Evolutionary conservation across 805 yeast genomes (phyloP), one percentile per base, ranked within the genome.

Genomic region (Nakazawaea anatomiae): DNA sequence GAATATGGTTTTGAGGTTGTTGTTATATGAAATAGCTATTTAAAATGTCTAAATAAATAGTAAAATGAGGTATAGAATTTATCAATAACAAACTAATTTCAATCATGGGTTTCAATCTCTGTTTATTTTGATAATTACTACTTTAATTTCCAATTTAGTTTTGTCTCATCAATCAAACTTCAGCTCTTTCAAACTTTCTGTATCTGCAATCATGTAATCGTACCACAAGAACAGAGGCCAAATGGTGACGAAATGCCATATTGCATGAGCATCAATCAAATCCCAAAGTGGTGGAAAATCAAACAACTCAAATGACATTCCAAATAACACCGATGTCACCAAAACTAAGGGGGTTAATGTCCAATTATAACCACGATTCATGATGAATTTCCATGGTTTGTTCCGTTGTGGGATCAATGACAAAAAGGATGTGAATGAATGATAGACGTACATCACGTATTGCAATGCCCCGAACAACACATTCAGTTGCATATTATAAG

Each of bases 401-500:
- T n/a, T 9, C 14, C 25, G 12, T 4, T 25, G 18, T 7, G 52
- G 52, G 3, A 44, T 53, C 1, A 57, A 44, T 42, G 56, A 54
- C 3, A 54, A 50, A 48, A 68, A 71, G 2, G 70, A 55, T 47
- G 61, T 18, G 63, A 67, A 29, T 9, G 74, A 60, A 51, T 67
- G 67, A 55, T 58, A 63, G 9, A 67, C 60, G 84, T 83, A 80
- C 35, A 74, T 60, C 2, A 76, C 54, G 63, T 90, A 87, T 59
- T 92, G 97, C 5, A 84, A 54, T 3, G 90, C 51, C 0, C 97
- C 99, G 47, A 89, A 77, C 0, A 76, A 65, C 1, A 94, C 83
- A 60, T 94, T 92, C 30, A 94, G 96, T 56, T 79, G 76, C 98
- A 94, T 92, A 68, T 92, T 92, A 65, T 94, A 94, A 1, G 95